Conservation (phyloP, 352 stramenopile species). For the Plasmopara viticola region DNA sequence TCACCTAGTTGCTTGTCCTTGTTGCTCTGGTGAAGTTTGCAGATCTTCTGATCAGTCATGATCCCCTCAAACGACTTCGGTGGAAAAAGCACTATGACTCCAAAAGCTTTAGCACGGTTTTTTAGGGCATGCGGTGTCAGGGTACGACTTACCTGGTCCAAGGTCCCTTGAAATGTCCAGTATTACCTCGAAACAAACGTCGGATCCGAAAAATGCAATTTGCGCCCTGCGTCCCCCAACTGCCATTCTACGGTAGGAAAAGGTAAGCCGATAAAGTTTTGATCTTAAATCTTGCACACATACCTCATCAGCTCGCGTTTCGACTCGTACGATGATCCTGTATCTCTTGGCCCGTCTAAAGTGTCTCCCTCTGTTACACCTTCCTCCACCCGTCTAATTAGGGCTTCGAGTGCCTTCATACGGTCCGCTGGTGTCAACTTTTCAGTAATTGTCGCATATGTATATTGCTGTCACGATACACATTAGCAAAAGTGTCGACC, state of each 20-base stretch:
- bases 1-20: conserved; percentile 66
- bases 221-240: conserved; percentile 58
- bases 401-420: conserved; percentile 44
- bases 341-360: conserved; percentile 19
- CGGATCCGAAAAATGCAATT: conserved; percentile 67
- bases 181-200: conserved; percentile 74
- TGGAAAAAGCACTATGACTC: conserved; percentile 50
- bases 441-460: conserved; percentile 21
- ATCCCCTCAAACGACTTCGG: conserved; percentile 72
- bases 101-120: not conserved
- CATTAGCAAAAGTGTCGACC: conserved; percentile 1
- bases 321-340: conserved; percentile 39
- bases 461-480: conserved; percentile 6
- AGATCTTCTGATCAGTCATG: conserved; percentile 72
- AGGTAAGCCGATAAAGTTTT: no score
- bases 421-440: conserved; percentile 45
- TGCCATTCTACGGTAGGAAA: conserved; percentile 46
- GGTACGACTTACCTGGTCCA: conserved; percentile 34
- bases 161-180: conserved; percentile 54
- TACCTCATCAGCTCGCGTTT: conserved; percentile 70
- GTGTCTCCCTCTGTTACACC: conserved; percentile 50
- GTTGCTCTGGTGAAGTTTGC: conserved; percentile 64
- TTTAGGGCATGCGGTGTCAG: not conserved
- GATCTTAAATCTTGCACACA: not conserved
- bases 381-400: conserved; percentile 61